Base-by-base conservation (phyloP, 495 filamentous ascomycete genomes). In the Parathielavia appendiculata region DNA sequence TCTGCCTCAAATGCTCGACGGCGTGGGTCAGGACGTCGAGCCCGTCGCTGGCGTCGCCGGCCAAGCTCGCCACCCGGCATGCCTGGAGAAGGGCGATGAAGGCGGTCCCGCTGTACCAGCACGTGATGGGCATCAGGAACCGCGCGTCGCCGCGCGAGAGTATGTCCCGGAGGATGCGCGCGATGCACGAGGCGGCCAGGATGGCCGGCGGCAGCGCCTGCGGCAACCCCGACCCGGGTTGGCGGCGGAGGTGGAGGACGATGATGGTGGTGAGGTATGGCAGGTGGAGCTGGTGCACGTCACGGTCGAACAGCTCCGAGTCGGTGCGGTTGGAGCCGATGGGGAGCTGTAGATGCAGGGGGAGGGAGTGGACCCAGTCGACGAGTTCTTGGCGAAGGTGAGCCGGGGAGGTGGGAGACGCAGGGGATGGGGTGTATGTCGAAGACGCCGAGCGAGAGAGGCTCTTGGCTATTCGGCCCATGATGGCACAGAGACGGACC, bases 61-160 rank as follows among this genome's bases (percentile, higher is more conserved):
- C 62, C 4, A 74, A 62, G 8, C 60, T 51, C 7, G 65, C 56
- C 22, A 74, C 66, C 11, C 68, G 61, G 2, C 58, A 56, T 1
- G 70, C 71, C 36, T 74, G 70, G 2, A 74, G 41, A 13, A 74
- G 46, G 4, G 70, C 71, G 17, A 69, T 66, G n/a, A 72, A 70
- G 1, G 71, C 71, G 17, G 69, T 72, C 3, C 69, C 66, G 36
- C 61, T 66, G 47, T 74, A 74, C 71, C 71, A 74, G 41, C 71
- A 71, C 1, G 69, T 68, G 20, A 74, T 72, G n/a, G 69, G 64
- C 69, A 72, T 74, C 9, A 74, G 63, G 45, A 71, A 74, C 10
- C 70, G 57, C 8, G 67, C 68, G n/a, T 65, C 58, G 1, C 71
- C 71, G 9, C 71, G 65, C 5, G 63, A 59, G 3, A 74, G 62